phyloP scores from a whole-genome alignment of 2,329 filamentous ascomycete genomes.

The Fusarium sp. region DNA sequence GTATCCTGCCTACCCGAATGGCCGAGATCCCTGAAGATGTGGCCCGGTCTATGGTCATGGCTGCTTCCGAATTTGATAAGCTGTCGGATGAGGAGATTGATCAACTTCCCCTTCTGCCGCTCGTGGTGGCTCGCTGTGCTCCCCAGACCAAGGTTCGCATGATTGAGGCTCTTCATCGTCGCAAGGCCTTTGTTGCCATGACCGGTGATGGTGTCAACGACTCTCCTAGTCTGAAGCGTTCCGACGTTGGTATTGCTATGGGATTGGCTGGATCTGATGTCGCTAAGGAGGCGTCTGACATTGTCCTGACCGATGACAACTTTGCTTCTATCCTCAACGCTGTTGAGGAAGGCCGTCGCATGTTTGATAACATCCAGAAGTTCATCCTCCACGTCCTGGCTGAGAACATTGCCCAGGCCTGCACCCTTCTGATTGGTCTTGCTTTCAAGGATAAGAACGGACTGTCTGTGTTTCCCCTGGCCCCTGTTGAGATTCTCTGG shows the following conservation, averaged over 20 bases:
- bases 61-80: slow-evolving; percentile 75
- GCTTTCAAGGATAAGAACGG: slow-evolving; percentile 74
- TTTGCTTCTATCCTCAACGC: slow-evolving; percentile 78
- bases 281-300: slow-evolving; percentile 75
- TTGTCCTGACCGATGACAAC: slow-evolving; percentile 79
- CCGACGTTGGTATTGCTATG: slow-evolving; percentile 80
- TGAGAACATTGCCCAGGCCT: slow-evolving; percentile 77
- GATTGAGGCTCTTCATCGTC: slow-evolving; percentile 78
- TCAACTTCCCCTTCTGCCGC: slow-evolving; percentile 69
- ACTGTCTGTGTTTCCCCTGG: slow-evolving; percentile 77
- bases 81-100: slow-evolving; percentile 74
- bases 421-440: slow-evolving; percentile 75
- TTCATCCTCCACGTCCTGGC: slow-evolving; percentile 76
- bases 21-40: slow-evolving; percentile 64
- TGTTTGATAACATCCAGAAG: slow-evolving; percentile 81
- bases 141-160: slow-evolving; percentile 80
- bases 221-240: slow-evolving; percentile 73
- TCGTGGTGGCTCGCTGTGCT: slow-evolving; percentile 77
- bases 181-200: slow-evolving; percentile 75
- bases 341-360: slow-evolving; percentile 76
- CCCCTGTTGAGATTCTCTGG: slow-evolving; percentile 82
- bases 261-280: slow-evolving; percentile 76
- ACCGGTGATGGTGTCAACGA: slow-evolving; percentile 80
- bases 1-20: slow-evolving; percentile 68
- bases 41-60: slow-evolving; percentile 72